A percentile compares a stretch with the other conserved stretches of the same genome.
Evolutionary conservation across 2,329 filamentous ascomycete genomes (phyloP).

Genomic region (Zymoseptoria tritici): DNA sequence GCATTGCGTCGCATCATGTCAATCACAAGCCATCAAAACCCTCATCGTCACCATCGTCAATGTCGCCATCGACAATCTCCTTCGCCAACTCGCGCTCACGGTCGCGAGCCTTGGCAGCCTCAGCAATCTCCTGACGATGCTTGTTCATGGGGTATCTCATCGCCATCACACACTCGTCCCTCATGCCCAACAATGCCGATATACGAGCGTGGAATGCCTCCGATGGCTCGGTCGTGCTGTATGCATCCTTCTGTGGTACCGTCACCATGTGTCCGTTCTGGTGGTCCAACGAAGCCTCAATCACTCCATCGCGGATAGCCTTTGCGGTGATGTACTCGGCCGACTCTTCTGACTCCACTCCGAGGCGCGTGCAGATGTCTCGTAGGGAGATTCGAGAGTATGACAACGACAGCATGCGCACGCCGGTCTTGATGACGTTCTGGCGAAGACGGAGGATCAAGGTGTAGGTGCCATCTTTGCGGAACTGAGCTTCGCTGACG

Average conservation of each 20-base stretch:
- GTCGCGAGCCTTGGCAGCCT: constrained; percentile 95
- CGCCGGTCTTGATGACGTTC: constrained; percentile 98
- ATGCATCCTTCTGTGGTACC: constrained; percentile 91
- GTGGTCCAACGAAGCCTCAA: constrained; percentile 88
- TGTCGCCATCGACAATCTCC: constrained; percentile 95
- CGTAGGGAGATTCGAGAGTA: constrained; percentile 95
- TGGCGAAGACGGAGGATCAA: constrained; percentile 89
- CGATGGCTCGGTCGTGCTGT: constrained; percentile 88
- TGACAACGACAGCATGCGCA: constrained; percentile 97
- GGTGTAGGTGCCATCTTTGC: constrained; percentile 89
- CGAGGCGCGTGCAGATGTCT: constrained; percentile 92
- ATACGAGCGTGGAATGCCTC: constrained; percentile 98
- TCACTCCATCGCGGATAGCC: constrained; percentile 94
- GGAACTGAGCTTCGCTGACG: constrained; percentile 74
- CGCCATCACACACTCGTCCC: constrained; percentile 98
- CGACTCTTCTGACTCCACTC: constrained; percentile 90
- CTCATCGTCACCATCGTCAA: constrained; percentile 79
- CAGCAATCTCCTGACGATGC: constrained; percentile 93
- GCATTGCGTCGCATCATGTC: not conserved
- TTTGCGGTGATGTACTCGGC: constrained; percentile 99
- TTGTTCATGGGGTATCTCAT: constrained; percentile 99
- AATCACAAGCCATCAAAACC: constrained; percentile 89
- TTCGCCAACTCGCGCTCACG: constrained; percentile 94
- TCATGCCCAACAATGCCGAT: constrained; percentile 77
- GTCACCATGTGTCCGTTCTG: constrained; percentile 98